Evolutionary conservation across 164 flowering plant genomes (phyloP).

Genomic region (Chimonanthus salicifolius): DNA sequence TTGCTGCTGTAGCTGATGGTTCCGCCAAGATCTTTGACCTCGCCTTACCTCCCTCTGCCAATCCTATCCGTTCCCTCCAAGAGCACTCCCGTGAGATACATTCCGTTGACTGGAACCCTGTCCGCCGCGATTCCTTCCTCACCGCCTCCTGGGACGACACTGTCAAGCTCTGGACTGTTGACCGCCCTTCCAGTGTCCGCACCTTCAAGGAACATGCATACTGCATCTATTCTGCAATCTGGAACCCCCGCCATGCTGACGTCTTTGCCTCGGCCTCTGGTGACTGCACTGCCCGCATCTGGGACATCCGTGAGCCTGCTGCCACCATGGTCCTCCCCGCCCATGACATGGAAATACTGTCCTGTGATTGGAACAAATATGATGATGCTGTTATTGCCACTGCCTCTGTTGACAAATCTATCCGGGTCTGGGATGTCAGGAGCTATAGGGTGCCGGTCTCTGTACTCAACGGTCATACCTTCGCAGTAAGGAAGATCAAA

Average conservation of each 20-base stretch:
- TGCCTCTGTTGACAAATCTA: conserved; percentile 69
- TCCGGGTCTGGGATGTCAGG: conserved; percentile 92
- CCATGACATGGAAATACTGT: conserved; percentile 35
- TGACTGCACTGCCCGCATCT: conserved; percentile 67
- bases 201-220: conserved; percentile 91
- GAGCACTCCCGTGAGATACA: conserved; percentile 93
- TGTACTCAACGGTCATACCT: conserved; percentile 47
- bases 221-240: conserved; percentile 71
- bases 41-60: conserved; percentile 59
- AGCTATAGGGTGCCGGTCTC: conserved; percentile 16
- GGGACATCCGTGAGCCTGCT: conserved; percentile 89
- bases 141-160: conserved; percentile 88
- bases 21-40: conserved; percentile 82
- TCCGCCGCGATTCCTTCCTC: conserved; percentile 80
- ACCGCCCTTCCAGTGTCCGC: conserved; percentile 65
- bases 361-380: conserved; percentile 93
- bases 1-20: conserved; percentile 92
- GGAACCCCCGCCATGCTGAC: conserved; percentile 95
- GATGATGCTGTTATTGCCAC: conserved; percentile 71
- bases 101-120: conserved; percentile 75
- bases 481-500: conserved; percentile 72
- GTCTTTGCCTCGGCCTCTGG: conserved; percentile 94
- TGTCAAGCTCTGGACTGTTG: conserved; percentile 82
- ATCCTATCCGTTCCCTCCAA: conserved; percentile 71
- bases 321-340: conserved; percentile 68